Percentiles rank a stretch among this genome's conserved stretches.
Evolutionary conservation across 2,329 filamentous ascomycete species (phyloP).

Genomic region (Fusarium phyllophilum): DNA sequence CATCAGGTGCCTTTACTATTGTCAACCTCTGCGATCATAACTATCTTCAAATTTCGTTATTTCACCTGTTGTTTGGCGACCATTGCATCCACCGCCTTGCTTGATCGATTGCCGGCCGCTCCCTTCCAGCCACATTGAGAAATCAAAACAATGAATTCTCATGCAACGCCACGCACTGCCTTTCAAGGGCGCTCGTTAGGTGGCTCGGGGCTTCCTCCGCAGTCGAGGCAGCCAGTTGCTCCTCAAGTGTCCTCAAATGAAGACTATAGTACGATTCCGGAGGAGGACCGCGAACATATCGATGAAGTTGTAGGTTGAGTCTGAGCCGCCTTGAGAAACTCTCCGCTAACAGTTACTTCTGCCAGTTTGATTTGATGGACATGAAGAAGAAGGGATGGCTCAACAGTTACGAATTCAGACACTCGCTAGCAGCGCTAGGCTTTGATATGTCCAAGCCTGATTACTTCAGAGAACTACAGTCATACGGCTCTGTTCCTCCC

Average conservation of each 20-base stretch:
- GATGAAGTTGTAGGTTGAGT: constrained; percentile 81
- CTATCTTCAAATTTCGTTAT: constrained; percentile 17
- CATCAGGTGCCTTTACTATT: constrained; percentile 5
- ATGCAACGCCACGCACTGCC: constrained; percentile 50
- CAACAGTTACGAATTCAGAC: constrained; percentile 98
- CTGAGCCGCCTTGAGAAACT: background rate
- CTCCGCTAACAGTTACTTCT: constrained; percentile 28
- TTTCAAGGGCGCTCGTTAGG: constrained; percentile 51
- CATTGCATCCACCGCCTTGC: constrained; percentile 7
- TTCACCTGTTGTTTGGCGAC: background rate
- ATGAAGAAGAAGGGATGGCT: constrained; percentile 94
- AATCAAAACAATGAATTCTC: constrained; percentile 49
- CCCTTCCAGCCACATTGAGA: constrained; percentile 23
- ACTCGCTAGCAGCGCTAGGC: constrained; percentile 93
- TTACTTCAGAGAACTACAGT: constrained; percentile 81
- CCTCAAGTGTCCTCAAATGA: constrained; percentile 52
- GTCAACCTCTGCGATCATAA: constrained; percentile 24
- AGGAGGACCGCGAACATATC: constrained; percentile 93
- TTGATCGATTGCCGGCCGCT: constrained; percentile 20
- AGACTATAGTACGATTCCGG: constrained; percentile 66
- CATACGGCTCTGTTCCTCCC: constrained; percentile 79
- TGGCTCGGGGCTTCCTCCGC: constrained; percentile 46
- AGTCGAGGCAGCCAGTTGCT: constrained; percentile 47
- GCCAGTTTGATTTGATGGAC: constrained; percentile 92
- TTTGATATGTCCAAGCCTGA: constrained; percentile 91